Conservation (phyloP, 352 stramenopile genomes). For the Pythium aquatile region DNA sequence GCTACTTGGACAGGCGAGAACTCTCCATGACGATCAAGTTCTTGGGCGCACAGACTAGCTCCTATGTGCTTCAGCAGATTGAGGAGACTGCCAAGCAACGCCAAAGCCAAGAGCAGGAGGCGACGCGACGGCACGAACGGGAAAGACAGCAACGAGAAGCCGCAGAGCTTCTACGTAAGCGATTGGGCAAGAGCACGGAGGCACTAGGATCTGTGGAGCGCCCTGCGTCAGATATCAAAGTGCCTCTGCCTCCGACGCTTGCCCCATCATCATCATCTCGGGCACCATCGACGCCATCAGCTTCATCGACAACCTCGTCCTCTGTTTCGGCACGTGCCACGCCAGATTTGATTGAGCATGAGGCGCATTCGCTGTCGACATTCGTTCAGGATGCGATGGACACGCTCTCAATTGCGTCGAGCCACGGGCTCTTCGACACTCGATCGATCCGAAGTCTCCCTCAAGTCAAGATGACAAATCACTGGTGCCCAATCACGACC, state of each 20-base stretch:
- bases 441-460: neutral
- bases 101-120: constrained; percentile 22
- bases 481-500: constrained; percentile 67
- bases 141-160: constrained; percentile 51
- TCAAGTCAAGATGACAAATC: constrained; percentile 24
- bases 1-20: constrained; percentile 43
- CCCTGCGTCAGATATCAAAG: no score
- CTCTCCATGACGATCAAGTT: constrained; percentile 54
- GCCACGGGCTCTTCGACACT: constrained; percentile 3
- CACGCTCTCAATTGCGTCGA: constrained; percentile 20
- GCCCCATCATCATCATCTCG: neutral
- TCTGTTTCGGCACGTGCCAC: neutral
- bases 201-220: neutral
- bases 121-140: constrained; percentile 33
- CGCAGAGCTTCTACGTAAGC: constrained; percentile 47
- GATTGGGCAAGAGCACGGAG: constrained; percentile 31
- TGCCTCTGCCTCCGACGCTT: neutral
- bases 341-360: neutral
- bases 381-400: constrained; percentile 15
- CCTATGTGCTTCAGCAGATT: constrained; percentile 48
- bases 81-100: constrained; percentile 33
- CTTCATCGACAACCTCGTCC: neutral
- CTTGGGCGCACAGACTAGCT: constrained; percentile 49
- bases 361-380: neutral
- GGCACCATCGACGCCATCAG: neutral